Percentiles rank a stretch among this genome's conserved stretches.
These are phyloP conservation scores for Didymella lethalis DNA, from an alignment of 2,329 filamentous ascomycete genomes.

Conservation along the genomic window DNA sequence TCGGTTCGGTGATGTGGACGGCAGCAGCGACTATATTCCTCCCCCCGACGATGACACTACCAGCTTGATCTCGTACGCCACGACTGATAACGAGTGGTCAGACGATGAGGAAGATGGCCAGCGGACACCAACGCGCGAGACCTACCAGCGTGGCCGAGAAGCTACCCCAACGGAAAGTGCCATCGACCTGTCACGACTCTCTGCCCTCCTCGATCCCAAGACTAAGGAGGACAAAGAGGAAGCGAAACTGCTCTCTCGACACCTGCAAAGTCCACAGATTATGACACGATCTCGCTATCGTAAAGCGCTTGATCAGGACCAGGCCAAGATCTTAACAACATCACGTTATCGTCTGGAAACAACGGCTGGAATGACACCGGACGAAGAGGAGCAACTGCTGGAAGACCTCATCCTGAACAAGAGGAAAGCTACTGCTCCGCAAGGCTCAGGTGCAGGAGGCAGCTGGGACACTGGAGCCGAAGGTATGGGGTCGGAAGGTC, in stretches of 20 bases:
- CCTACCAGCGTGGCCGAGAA: slow-evolving; percentile 60
- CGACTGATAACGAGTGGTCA: slow-evolving; percentile 53
- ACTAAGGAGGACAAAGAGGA: slow-evolving; percentile 81
- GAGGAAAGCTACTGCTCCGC: slow-evolving; percentile 53
- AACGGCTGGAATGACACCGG: slow-evolving; percentile 52
- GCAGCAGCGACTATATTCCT: slow-evolving; percentile 78
- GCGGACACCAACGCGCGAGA: slow-evolving; percentile 76
- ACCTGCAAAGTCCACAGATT: slow-evolving; percentile 73
- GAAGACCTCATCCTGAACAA: slow-evolving; percentile 67
- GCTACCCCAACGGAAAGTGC: slow-evolving; percentile 60
- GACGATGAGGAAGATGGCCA: slow-evolving; percentile 57
- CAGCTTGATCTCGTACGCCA: slow-evolving; percentile 76
- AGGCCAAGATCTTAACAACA: slow-evolving; percentile 70
- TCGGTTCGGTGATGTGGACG: slow-evolving; percentile 83
- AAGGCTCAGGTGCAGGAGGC: slow-evolving; percentile 44
- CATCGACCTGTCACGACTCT: slow-evolving; percentile 73
- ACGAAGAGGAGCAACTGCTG: slow-evolving; percentile 66
- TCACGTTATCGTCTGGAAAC: slow-evolving; percentile 40
- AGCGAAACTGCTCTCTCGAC: slow-evolving; percentile 80
- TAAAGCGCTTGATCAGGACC: slow-evolving; percentile 71
- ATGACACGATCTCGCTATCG: slow-evolving; percentile 84
- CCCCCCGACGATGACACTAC: slow-evolving; percentile 73
- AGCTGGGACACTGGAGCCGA: slow-evolving; percentile 75
- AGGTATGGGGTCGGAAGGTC: slow-evolving; percentile 75
- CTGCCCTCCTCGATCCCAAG: slow-evolving; percentile 80